Percentiles rank a stretch among this genome's conserved stretches.
Evolutionary conservation across 2,329 filamentous ascomycete genomes (phyloP).

Genomic region (Ophiosphaerella korrae): DNA sequence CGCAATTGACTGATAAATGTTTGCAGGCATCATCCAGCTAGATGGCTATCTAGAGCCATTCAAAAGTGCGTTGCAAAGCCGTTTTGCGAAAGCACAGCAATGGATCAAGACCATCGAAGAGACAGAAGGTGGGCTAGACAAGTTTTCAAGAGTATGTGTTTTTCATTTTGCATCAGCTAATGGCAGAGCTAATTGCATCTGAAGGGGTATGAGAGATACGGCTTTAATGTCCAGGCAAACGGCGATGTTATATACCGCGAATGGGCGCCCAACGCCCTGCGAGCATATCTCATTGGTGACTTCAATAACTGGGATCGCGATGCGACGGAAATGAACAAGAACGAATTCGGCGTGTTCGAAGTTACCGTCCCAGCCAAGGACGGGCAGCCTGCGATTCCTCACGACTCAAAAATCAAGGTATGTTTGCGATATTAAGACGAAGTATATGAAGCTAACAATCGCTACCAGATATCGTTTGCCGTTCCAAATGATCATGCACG

Average conservation of each 20-base stretch:
- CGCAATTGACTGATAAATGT: slow-evolving; percentile 26
- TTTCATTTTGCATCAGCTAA: background rate
- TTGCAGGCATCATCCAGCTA: slow-evolving; percentile 77
- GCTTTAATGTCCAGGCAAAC: slow-evolving; percentile 79
- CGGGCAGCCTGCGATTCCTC: slow-evolving; percentile 79
- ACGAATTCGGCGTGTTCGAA: slow-evolving; percentile 85
- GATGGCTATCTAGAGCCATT: slow-evolving; percentile 92
- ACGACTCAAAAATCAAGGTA: slow-evolving; percentile 97
- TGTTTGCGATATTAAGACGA: slow-evolving; percentile 13
- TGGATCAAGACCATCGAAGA: slow-evolving; percentile 87
- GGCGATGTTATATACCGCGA: slow-evolving; percentile 90
- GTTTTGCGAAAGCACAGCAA: slow-evolving; percentile 78
- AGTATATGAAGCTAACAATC: background rate
- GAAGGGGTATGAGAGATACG: slow-evolving; percentile 84
- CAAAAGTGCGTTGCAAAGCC: slow-evolving; percentile 73
- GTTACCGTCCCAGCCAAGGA: slow-evolving; percentile 74
- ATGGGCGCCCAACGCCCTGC: slow-evolving; percentile 90
- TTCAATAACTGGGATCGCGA: slow-evolving; percentile 92
- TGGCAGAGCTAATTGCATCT: slow-evolving; percentile 19
- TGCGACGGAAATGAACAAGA: slow-evolving; percentile 85
- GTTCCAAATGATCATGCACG: slow-evolving; percentile 74
- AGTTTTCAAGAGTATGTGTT: slow-evolving; percentile 76
- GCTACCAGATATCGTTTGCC: slow-evolving; percentile 75
- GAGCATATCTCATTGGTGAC: slow-evolving; percentile 88
- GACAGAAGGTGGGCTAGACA: slow-evolving; percentile 85